Base-by-base conservation (phyloP, 2,329 filamentous ascomycete species). In the Fusarium ambrosium region DNA sequence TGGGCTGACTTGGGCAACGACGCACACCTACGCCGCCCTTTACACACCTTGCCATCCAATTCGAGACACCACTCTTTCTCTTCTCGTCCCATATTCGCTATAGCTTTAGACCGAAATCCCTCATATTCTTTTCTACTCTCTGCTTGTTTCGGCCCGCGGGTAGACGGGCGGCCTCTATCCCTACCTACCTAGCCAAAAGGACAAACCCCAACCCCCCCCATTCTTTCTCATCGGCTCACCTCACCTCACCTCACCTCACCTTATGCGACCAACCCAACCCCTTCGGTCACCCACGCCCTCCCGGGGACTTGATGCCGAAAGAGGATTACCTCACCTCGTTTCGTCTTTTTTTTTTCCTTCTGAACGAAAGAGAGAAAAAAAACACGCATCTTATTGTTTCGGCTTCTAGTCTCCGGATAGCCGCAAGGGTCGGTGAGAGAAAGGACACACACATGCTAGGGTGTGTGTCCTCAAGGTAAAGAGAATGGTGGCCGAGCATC, bases 81-180 rank as follows among this genome's bases (percentile, higher is more conserved):
- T 53, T n/a, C 48, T 55, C 51, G 27, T 55, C 27, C 29, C 59
- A 62, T 34, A 29, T 29, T 48, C 59, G 59, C 66, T 73, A 39
- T 48, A 36, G 62, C 55, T 13, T 68, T 71, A 70, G 70, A 67
- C 48, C 62, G 62, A 71, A 72, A 72, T 74, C 64, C 71, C 71
- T 74, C 71, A 74, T 69, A 53, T 32, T 45, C 4, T 59, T 64
- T 4, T 6, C 36, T 20, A 43, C 48, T 14, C 8, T 6, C 22
- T 24, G 9, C 36, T 39, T 22, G 20, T 27, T 61, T 56, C 61
- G 24, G 58, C 34, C 29, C 51, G 41, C 7, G 20, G 20, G n/a
- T 11, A 18, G 22, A 20, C 11, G 60, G 71, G 68, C 68, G 71
- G 71, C 71, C 71, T 74, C 71, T 36, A 45, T 36, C 55, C 51